Conservation (phyloP, 176 grass and related monocot genomes). For the Ensete glaucum region DNA sequence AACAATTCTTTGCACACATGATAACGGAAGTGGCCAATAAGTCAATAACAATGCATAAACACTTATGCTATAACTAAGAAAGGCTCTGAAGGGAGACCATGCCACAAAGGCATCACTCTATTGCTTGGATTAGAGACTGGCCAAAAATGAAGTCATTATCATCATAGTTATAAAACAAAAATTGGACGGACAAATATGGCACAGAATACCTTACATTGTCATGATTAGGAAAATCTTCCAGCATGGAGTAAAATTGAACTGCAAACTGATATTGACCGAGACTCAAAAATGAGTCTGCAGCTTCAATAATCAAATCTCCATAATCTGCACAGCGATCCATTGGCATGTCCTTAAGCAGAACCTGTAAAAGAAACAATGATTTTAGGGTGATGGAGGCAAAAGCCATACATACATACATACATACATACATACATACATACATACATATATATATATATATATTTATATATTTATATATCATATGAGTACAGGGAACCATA, state of each 20-base stretch:
- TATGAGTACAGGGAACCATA: background rate
- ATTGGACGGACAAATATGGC: background rate
- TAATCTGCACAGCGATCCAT: conserved; percentile 48
- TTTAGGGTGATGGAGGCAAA: too few species aligned
- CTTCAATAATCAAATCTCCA: conserved; percentile 40
- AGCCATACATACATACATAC: too few species aligned
- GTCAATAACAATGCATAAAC: too few species aligned
- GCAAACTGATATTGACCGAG: conserved; percentile 58
- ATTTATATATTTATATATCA: background rate
- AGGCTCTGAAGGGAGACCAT: too few species aligned
- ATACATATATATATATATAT: too few species aligned
- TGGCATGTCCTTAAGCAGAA: conserved; percentile 44
- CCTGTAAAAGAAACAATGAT: conserved; percentile 21
- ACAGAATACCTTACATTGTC: conserved; percentile 45
- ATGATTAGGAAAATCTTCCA: conserved; percentile 38
- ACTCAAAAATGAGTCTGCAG: conserved; percentile 47
- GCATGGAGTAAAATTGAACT: conserved; percentile 60
- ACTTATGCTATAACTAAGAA: too few species aligned
- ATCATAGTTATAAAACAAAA: background rate
- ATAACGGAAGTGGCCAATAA: too few species aligned
- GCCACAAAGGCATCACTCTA: too few species aligned
- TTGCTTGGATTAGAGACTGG: background rate
- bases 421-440: too few species aligned
- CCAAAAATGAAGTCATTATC: background rate
- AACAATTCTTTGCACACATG: too few species aligned